These are phyloP conservation scores for Tremella fuciformis DNA, from an alignment of 768 basidiomycete species.

Conservation along the genomic window DNA sequence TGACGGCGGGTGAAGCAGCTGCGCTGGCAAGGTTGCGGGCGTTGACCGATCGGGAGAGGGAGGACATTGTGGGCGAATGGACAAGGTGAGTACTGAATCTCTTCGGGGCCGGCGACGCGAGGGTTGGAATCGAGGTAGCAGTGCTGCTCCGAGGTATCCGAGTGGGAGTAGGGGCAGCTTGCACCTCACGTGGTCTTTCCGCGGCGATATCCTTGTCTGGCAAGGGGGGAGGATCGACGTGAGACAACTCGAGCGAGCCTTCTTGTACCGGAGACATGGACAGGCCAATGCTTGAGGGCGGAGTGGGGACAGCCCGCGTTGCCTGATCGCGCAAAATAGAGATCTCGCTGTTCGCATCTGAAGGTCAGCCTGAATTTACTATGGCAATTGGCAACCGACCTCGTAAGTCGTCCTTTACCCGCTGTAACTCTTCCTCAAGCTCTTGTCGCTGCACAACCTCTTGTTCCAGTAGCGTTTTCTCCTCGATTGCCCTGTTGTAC, in stretches of 20 bases:
- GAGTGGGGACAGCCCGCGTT: constrained; percentile 31
- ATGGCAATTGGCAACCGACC: constrained; percentile 58
- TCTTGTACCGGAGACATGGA: constrained; percentile 33
- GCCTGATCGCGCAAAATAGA: constrained; percentile 77
- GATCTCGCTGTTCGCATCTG: constrained; percentile 82
- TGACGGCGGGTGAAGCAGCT: constrained; percentile 26
- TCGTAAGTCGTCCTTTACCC: constrained; percentile 86
- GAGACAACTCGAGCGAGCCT: constrained; percentile 17
- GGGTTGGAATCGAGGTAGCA: constrained; percentile 23
- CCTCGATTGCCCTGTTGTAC: constrained; percentile 86
- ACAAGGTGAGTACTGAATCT: constrained; percentile 3
- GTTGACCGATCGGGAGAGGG: constrained; percentile 34
- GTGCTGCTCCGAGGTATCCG: constrained; percentile 17
- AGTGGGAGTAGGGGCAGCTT: constrained; percentile 6
- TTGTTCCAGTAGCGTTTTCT: constrained; percentile 95
- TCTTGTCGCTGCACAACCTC: constrained; percentile 87
- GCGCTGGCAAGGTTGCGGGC: constrained; percentile 32
- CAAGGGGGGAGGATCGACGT: constrained; percentile 19
- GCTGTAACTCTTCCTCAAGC: constrained; percentile 84
- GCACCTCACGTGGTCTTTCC: background rate
- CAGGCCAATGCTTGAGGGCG: constrained; percentile 32
- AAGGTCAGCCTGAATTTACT: constrained; percentile 5
- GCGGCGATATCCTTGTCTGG: constrained; percentile 7
- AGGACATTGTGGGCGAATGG: constrained; percentile 5
- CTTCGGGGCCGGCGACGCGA: constrained; percentile 22